phyloP scores from a whole-genome alignment of 768 basidiomycete species.

The Pleurotus giganteus region DNA sequence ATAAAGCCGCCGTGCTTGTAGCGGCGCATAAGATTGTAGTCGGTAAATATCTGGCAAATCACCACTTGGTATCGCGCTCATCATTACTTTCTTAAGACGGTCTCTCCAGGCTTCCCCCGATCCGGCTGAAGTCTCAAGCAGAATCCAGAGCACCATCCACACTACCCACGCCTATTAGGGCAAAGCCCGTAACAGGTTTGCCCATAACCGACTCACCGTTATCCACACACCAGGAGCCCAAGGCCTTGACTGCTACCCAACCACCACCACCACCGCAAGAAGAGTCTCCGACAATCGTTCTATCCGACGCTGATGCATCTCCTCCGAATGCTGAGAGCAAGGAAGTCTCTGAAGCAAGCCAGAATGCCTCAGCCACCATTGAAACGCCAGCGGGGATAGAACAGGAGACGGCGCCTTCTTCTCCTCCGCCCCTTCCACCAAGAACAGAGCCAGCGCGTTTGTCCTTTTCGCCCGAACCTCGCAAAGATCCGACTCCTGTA shows the following conservation, averaged over 20 bases:
- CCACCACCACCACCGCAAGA: neutral
- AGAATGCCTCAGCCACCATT: neutral
- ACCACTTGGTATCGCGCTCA: too few relatives aligned
- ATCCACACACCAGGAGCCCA: slow-evolving; percentile 13
- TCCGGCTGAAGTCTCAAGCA: slow-evolving; percentile 69
- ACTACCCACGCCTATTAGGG: neutral
- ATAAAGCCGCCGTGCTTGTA: slow-evolving; percentile 81
- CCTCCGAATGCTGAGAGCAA: neutral
- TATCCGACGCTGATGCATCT: slow-evolving; percentile 2
- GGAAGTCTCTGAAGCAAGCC: neutral
- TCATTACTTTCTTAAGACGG: too few relatives aligned
- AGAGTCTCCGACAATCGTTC: neutral
- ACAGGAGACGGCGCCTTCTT: slow-evolving; percentile 7
- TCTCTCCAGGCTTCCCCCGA: slow-evolving; percentile 67
- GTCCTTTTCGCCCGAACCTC: slow-evolving; percentile 18
- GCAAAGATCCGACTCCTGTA: slow-evolving; percentile 45
- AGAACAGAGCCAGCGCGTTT: slow-evolving; percentile 14
- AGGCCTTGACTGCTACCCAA: slow-evolving; percentile 9
- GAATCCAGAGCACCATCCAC: slow-evolving; percentile 23
- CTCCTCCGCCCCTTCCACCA: slow-evolving; percentile 9
- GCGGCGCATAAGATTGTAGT: slow-evolving; percentile 84
- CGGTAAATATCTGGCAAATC: too few relatives aligned
- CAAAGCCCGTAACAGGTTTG: slow-evolving; percentile 8
- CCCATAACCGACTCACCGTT: slow-evolving; percentile 12
- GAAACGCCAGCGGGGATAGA: neutral